phyloP scores from a whole-genome alignment of 352 stramenopile genomes.

The Pythium guiyangense region DNA sequence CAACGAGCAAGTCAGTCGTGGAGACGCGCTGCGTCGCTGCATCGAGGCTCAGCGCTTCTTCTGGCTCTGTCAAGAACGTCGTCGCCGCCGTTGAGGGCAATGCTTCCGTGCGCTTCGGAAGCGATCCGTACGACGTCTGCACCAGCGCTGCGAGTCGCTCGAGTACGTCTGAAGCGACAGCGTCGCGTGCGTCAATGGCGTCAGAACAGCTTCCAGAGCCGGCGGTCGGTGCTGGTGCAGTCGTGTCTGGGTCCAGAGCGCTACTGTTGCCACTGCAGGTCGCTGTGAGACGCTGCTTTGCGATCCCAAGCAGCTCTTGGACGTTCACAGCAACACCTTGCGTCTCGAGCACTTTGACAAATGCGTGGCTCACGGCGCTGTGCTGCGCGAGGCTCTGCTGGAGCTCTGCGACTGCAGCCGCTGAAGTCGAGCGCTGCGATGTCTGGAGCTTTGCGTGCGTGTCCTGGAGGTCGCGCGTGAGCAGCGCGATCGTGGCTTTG shows the following conservation, averaged over 20 bases:
- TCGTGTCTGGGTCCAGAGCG: neutral
- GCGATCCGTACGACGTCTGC: slow-evolving; percentile 1
- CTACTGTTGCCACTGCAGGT: neutral
- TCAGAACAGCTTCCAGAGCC: too few species aligned
- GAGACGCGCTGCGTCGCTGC: slow-evolving; percentile 4
- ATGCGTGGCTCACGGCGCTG: slow-evolving; percentile 22
- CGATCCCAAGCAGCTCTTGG: slow-evolving; percentile 24
- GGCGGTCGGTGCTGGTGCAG: too few species aligned
- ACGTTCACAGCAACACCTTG: slow-evolving; percentile 26
- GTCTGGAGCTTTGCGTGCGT: slow-evolving; percentile 20
- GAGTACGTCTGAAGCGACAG: slow-evolving; percentile 12
- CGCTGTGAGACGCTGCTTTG: neutral
- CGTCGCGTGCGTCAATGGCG: slow-evolving; percentile 12
- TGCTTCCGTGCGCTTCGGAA: too few species aligned
- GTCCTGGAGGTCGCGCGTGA: slow-evolving; percentile 57
- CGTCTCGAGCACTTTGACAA: slow-evolving; percentile 27
- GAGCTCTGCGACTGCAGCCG: slow-evolving; percentile 1
- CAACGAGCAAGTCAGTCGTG: slow-evolving; percentile 31
- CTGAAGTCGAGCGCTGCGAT: neutral
- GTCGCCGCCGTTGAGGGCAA: neutral
- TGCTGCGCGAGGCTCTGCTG: slow-evolving; percentile 1
- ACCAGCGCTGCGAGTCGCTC: slow-evolving; percentile 16
- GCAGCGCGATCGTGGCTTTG: slow-evolving; percentile 55
- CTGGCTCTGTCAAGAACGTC: slow-evolving; percentile 53
- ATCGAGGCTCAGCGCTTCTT: slow-evolving; percentile 17